These are phyloP conservation scores for Apocynum venetum DNA, from an alignment of 257 asterid species.

Conservation along the genomic window DNA sequence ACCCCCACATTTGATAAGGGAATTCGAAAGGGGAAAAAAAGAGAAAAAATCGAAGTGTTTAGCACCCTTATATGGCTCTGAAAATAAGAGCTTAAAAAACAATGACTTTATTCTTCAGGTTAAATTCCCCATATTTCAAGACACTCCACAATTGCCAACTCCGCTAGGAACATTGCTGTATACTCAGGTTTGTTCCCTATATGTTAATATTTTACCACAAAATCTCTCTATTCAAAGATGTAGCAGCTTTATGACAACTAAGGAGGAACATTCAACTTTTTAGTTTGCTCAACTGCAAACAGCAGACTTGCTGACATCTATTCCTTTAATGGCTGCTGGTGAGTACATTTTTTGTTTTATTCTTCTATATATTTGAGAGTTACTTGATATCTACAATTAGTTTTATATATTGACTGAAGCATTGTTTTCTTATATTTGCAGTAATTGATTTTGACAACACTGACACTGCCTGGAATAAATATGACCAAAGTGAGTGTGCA, in stretches of 20 bases:
- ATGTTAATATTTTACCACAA: neutral
- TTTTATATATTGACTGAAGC: neutral
- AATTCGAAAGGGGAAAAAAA: neutral
- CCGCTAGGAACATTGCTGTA: constrained; percentile 53
- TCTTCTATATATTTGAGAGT: neutral
- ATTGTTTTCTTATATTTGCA: constrained; percentile 29
- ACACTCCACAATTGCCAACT: constrained; percentile 47
- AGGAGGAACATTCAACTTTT: neutral
- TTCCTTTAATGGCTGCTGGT: constrained; percentile 68
- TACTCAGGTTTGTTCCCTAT: constrained; percentile 35
- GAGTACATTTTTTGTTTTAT: constrained; percentile 12
- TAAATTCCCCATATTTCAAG: constrained; percentile 52
- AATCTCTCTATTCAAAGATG: neutral
- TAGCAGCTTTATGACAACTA: neutral
- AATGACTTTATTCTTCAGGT: constrained; percentile 30
- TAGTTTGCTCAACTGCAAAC: constrained; percentile 47
- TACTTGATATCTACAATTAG: neutral
- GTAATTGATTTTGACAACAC: constrained; percentile 67
- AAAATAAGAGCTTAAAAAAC: neutral
- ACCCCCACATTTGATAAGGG: neutral
- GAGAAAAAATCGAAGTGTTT: neutral
- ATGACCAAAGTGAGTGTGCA: constrained; percentile 44
- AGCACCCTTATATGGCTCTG: neutral
- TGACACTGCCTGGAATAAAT: constrained; percentile 54
- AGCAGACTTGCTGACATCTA: constrained; percentile 47